Evolutionary conservation across 1,284 basidiomycete species (phyloP), one percentile per base, ranked within the genome.

Genomic region (Afroboletus lepidellus): DNA sequence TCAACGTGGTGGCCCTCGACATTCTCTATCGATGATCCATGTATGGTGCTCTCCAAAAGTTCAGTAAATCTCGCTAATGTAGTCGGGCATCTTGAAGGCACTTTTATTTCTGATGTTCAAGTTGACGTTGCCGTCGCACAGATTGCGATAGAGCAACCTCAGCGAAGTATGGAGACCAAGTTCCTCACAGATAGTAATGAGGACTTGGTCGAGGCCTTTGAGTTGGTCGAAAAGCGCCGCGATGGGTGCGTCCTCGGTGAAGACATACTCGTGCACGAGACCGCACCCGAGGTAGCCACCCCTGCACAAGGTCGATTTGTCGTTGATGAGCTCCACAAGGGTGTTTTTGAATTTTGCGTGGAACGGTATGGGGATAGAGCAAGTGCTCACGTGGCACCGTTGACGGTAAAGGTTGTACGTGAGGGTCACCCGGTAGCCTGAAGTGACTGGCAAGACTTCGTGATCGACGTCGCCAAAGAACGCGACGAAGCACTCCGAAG

Each of bases 401-500:
- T 27, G 2, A 12, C 25, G 27, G 12, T 42, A 42, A 18, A 42
- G 41, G 27, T 41, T 42, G 41, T 42, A 29, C 3, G 27, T 42
- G 41, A 42, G 18, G 18, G 27, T 42, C n/a, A 30, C 27, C 1
- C 41, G 39, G 18, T n/a, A n/a, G n/a, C n/a, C n/a, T n/a, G n/a
- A n/a, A n/a, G n/a, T n/a, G n/a, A n/a, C 27, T 8, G 16, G 16
- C 25, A 41, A 12, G 3, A 27, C 39, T 12, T 41, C 25, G 16
- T 42, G n/a, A n/a, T n/a, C n/a, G 41, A 42, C 9, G 41, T 42
- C 27, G 18, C 27, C 25, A 15, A 20, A 42, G 27, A 42, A 29
- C 8, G 27, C 27, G 27, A 30, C 18, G 48, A 68, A 73, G 39
- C 57, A 63, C 23, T 67, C 44, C 0, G 50, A 51, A 13, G 46